These are phyloP conservation scores for Hypoxylon cercidicola DNA, from an alignment of 495 filamentous ascomycete genomes.

Conservation along the genomic window DNA sequence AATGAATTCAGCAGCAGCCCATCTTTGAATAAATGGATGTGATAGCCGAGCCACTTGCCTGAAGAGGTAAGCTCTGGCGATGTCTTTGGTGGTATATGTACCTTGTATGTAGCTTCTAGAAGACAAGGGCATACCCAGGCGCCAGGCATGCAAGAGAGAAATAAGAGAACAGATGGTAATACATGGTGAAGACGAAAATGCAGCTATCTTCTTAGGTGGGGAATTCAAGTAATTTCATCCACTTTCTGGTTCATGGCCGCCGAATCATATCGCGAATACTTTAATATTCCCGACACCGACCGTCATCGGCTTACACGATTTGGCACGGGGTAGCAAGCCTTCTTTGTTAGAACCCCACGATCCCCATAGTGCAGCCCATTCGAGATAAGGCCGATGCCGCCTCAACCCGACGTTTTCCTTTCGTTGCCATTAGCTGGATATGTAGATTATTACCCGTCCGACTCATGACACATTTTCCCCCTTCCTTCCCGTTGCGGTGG, in stretches of 20 bases:
- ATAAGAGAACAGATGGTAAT: too few relatives aligned
- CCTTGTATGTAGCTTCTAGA: too few relatives aligned
- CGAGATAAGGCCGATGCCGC: conserved; percentile 16
- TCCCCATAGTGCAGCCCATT: conserved; percentile 9
- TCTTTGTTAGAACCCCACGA: background rate
- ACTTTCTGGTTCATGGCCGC: background rate
- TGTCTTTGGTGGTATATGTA: background rate
- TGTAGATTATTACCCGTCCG: conserved; percentile 15
- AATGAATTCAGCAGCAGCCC: too few relatives aligned
- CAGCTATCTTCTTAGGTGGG: too few relatives aligned
- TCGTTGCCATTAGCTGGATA: background rate
- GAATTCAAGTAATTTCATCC: background rate
- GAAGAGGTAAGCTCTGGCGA: background rate
- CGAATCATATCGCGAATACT: background rate
- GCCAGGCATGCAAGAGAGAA: too few relatives aligned
- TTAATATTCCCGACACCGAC: conserved; percentile 14
- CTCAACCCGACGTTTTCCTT: conserved; percentile 34
- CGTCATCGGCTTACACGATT: conserved; percentile 15
- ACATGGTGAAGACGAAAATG: too few relatives aligned
- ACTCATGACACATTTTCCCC: conserved; percentile 27
- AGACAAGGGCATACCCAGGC: too few relatives aligned
- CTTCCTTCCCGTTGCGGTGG: conserved; percentile 5
- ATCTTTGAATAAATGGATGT: background rate
- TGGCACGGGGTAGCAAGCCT: background rate
- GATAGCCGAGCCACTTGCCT: conserved; percentile 6